These are phyloP conservation scores for Pyrus communis DNA, from an alignment of 306 rosid species.

Conservation along the genomic window DNA sequence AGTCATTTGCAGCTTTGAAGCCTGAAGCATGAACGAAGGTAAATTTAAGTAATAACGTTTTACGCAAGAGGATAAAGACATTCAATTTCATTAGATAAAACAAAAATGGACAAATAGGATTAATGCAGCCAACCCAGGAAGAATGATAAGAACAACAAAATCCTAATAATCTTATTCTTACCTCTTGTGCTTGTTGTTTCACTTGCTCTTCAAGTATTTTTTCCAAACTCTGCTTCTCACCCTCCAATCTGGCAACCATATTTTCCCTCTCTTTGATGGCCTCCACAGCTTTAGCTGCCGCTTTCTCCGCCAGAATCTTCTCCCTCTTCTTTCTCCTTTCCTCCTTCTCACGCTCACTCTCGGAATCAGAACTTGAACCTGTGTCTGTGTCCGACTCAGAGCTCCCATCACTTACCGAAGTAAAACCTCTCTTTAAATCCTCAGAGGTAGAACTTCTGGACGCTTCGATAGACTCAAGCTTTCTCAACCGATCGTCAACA, in stretches of 20 bases:
- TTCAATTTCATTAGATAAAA: not conserved
- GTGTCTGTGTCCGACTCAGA: slow-evolving; percentile 67
- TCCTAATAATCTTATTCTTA: slow-evolving; percentile 13
- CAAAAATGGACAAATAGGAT: not conserved
- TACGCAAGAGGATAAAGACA: not conserved
- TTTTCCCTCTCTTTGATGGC: slow-evolving; percentile 81
- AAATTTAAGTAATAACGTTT: slow-evolving; percentile 7
- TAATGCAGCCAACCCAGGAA: not conserved
- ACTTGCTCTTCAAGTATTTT: slow-evolving; percentile 88
- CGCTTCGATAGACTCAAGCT: slow-evolving; percentile 29
- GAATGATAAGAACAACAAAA: slow-evolving; percentile 4
- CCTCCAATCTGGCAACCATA: slow-evolving; percentile 87
- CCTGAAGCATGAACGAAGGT: slow-evolving; percentile 40
- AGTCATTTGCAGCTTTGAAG: slow-evolving; percentile 75
- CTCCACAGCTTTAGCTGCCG: slow-evolving; percentile 74
- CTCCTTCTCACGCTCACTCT: slow-evolving; percentile 73
- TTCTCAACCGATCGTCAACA: slow-evolving; percentile 33
- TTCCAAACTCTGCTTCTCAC: slow-evolving; percentile 93
- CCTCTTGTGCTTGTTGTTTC: slow-evolving; percentile 90
- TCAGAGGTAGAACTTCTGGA: slow-evolving; percentile 51
- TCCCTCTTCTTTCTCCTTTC: slow-evolving; percentile 69
- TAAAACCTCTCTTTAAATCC: slow-evolving; percentile 42
- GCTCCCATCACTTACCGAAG: slow-evolving; percentile 56
- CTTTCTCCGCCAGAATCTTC: slow-evolving; percentile 75
- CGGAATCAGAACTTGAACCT: slow-evolving; percentile 79